phyloP scores from a whole-genome alignment of 2,329 filamentous ascomycete species.

The Thielaviopsis euricoi region DNA sequence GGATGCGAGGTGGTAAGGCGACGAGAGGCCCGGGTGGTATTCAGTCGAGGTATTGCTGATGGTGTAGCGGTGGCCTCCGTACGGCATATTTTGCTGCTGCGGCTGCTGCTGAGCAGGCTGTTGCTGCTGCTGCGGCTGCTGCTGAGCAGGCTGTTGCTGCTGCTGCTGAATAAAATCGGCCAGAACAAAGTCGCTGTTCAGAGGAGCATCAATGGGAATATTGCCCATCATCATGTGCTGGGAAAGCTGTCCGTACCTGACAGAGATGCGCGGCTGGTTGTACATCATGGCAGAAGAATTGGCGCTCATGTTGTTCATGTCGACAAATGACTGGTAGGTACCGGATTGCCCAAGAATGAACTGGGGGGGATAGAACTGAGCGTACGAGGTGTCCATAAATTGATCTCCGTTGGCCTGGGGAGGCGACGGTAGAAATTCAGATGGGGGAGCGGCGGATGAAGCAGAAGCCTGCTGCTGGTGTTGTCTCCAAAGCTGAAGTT shows the following conservation, averaged over 20 bases:
- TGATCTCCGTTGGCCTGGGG: constrained; percentile 3
- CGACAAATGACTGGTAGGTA: neutral
- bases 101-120: neutral
- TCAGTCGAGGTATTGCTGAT: constrained; percentile 12
- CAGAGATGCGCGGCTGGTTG: constrained; percentile 4
- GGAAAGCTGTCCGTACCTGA: neutral
- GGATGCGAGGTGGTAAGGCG: constrained; percentile 23
- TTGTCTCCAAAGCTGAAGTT: neutral
- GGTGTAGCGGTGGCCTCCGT: constrained; percentile 2
- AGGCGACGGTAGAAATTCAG: constrained; percentile 4
- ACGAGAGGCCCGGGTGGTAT: constrained; percentile 20
- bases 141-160: neutral
- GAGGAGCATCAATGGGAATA: constrained; percentile 1
- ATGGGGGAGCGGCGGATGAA: neutral
- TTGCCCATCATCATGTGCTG: constrained; percentile 4
- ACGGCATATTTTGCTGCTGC: neutral
- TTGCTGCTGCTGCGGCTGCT: neutral
- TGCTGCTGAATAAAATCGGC: constrained; percentile 10
- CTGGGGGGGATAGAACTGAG: constrained; percentile 1
- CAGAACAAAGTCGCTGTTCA: constrained; percentile 8
- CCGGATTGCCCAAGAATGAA: neutral
- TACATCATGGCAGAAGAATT: neutral
- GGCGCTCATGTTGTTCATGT: constrained; percentile 7
- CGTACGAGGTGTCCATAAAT: constrained; percentile 8
- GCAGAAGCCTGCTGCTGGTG: constrained; percentile 6